Conservation (phyloP, 2,329 filamentous ascomycete genomes). For the Annulohypoxylon truncatum region DNA sequence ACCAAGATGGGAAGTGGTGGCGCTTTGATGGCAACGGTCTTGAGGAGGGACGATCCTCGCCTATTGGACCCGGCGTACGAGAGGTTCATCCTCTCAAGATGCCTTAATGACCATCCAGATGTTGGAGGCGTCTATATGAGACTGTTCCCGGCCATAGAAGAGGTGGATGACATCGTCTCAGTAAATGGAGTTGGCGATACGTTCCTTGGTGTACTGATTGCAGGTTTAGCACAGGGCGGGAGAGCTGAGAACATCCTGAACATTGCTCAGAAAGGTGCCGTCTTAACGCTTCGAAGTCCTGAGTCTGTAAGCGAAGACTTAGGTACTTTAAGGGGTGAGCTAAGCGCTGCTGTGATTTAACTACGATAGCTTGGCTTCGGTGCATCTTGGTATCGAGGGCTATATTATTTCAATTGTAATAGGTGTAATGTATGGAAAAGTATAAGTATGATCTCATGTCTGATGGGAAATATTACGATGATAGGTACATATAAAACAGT, state of each 20-base stretch:
- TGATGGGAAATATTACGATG: background rate
- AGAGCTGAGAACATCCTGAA: slow-evolving; percentile 73
- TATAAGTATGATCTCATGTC: background rate
- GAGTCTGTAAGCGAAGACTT: slow-evolving; percentile 76
- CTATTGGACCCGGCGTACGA: slow-evolving; percentile 71
- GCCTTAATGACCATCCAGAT: slow-evolving; percentile 61
- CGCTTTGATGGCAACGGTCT: slow-evolving; percentile 78
- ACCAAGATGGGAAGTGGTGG: slow-evolving; percentile 84
- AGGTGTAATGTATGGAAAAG: background rate
- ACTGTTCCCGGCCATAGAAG: slow-evolving; percentile 73
- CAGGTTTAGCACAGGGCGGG: slow-evolving; percentile 74
- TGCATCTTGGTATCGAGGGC: background rate
- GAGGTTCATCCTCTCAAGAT: slow-evolving; percentile 77
- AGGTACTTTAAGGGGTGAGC: slow-evolving; percentile 56
- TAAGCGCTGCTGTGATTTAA: slow-evolving; percentile 46
- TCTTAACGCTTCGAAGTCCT: slow-evolving; percentile 78
- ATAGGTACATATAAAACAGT: background rate
- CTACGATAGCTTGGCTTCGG: background rate
- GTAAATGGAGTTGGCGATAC: slow-evolving; percentile 97
- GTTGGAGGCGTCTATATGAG: slow-evolving; percentile 87
- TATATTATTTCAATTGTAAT: background rate
- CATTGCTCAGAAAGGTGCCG: slow-evolving; percentile 83
- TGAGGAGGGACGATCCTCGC: slow-evolving; percentile 74
- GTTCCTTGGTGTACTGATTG: slow-evolving; percentile 85
- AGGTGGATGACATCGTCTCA: slow-evolving; percentile 79